Conservation (phyloP, 2,329 filamentous ascomycete species). For the Ceratocystis variospora region DNA sequence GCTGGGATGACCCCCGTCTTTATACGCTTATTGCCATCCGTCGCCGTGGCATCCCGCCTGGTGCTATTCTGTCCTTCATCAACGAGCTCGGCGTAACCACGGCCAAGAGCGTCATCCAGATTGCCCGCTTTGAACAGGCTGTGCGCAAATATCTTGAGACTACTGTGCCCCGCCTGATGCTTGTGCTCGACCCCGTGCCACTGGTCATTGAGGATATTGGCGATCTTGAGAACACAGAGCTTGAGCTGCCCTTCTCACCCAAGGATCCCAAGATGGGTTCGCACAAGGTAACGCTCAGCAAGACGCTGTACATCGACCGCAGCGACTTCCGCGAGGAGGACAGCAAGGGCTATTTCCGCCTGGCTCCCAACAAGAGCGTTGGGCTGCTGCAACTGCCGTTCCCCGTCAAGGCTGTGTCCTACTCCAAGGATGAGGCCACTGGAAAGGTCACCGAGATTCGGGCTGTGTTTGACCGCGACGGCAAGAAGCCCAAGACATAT, state of each 20-base stretch:
- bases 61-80: slow-evolving; percentile 77
- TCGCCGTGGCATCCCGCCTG: slow-evolving; percentile 73
- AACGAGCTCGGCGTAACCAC: slow-evolving; percentile 87
- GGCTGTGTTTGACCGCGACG: slow-evolving; percentile 52
- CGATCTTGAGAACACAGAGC: slow-evolving; percentile 46
- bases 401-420: slow-evolving; percentile 56
- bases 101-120: slow-evolving; percentile 62
- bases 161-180: slow-evolving; percentile 77
- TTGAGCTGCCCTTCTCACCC: slow-evolving; percentile 67
- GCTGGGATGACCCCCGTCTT: slow-evolving; percentile 82
- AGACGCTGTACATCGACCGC: slow-evolving; percentile 72
- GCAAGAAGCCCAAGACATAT: slow-evolving; percentile 61
- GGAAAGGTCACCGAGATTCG: slow-evolving; percentile 54
- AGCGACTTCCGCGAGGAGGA: slow-evolving; percentile 66
- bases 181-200: slow-evolving; percentile 73
- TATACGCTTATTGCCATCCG: slow-evolving; percentile 78
- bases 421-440: slow-evolving; percentile 50
- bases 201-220: slow-evolving; percentile 69
- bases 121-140: slow-evolving; percentile 68
- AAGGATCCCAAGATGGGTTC: slow-evolving; percentile 59
- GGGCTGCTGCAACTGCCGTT: slow-evolving; percentile 59
- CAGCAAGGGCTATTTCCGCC: slow-evolving; percentile 63
- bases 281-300: slow-evolving; percentile 51
- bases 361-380: slow-evolving; percentile 63
- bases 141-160: slow-evolving; percentile 77